Evolutionary conservation across 2,329 filamentous ascomycete species (phyloP).

Genomic region (Phaeosphaeria sp.): DNA sequence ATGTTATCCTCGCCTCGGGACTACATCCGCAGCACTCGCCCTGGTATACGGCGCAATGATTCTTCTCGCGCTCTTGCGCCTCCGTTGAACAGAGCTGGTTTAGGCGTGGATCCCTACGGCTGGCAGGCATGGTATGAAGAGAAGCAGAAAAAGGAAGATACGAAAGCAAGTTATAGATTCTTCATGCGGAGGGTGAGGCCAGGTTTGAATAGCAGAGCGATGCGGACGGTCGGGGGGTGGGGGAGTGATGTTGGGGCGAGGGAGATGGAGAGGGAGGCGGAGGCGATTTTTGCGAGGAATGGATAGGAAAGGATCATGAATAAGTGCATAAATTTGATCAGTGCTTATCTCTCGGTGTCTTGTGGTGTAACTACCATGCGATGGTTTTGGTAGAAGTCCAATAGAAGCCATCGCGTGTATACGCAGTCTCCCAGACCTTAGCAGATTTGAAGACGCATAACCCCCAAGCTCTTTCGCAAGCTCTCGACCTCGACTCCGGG

Average conservation of each 20-base stretch:
- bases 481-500: no score
- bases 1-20: background rate
- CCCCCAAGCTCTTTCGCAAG: no score
- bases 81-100: background rate
- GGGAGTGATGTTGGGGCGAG: background rate
- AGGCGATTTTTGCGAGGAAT: background rate
- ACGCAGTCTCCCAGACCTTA: no score
- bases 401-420: no score
- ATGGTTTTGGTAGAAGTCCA: no score
- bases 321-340: background rate
- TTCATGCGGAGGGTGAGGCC: background rate
- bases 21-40: constrained; percentile 4
- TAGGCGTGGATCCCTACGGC: constrained; percentile 4
- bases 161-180: background rate
- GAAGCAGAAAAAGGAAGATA: background rate
- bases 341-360: background rate
- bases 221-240: background rate
- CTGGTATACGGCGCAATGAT: background rate
- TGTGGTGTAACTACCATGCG: no score
- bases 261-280: constrained; percentile 4
- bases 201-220: background rate
- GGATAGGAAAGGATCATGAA: background rate
- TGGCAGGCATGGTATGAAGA: constrained; percentile 4
- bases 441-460: no score
- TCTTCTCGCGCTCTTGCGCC: background rate